These are phyloP conservation scores for Xylariaceae sp. DNA, from an alignment of 2,329 filamentous ascomycete species.

Conservation along the genomic window DNA sequence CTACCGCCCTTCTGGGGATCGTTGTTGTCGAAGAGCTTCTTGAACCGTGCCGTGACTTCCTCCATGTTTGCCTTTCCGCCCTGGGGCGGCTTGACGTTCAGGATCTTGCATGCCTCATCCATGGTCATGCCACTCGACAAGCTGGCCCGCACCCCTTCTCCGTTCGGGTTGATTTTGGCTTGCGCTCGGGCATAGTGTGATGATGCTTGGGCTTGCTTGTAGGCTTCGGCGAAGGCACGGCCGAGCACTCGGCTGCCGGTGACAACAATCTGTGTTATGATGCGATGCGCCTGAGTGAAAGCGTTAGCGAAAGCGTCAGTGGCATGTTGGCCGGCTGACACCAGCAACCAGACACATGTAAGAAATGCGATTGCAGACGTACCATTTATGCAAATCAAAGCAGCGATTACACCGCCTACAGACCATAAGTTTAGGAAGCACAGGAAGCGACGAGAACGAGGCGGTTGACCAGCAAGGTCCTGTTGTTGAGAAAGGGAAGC, in stretches of 20 bases:
- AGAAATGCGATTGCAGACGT: conserved; percentile 2
- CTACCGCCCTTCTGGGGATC: conserved; percentile 94
- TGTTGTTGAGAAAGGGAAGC: not conserved
- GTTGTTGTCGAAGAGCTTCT: conserved; percentile 91
- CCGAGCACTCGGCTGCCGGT: conserved; percentile 90
- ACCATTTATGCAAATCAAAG: conserved; percentile 14
- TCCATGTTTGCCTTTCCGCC: conserved; percentile 77
- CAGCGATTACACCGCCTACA: not conserved
- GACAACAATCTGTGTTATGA: conserved; percentile 90
- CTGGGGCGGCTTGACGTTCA: conserved; percentile 90
- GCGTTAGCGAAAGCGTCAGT: conserved; percentile 9
- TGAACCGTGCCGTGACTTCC: conserved; percentile 83
- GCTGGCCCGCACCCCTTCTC: conserved; percentile 40
- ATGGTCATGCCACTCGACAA: conserved; percentile 78
- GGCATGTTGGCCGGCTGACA: conserved; percentile 8
- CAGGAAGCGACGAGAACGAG: not conserved
- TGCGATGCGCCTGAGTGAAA: conserved; percentile 77
- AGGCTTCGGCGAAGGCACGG: conserved; percentile 90
- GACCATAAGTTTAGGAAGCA: not conserved
- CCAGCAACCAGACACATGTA: not conserved
- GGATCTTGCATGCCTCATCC: conserved; percentile 94
- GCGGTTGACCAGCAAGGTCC: not conserved
- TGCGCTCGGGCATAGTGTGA: conserved; percentile 79
- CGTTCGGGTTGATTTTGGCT: conserved; percentile 58
- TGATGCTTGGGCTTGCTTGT: conserved; percentile 89